Conservation (phyloP, 2,329 filamentous ascomycete species). For the Lachnum nothofagi region DNA sequence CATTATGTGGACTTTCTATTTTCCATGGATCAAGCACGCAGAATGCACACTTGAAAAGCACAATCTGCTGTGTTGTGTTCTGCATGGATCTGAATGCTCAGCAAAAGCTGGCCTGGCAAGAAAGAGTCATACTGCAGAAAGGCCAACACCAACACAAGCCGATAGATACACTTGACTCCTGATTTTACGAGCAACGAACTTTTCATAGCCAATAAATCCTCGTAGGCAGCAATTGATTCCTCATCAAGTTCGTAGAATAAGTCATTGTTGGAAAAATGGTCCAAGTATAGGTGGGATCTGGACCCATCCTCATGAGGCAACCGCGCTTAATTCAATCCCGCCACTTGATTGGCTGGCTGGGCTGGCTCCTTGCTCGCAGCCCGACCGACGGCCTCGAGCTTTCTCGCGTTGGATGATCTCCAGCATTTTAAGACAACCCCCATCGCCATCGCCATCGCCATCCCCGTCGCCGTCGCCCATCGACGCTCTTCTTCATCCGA, state of each 20-base stretch:
- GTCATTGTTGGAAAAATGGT: neutral
- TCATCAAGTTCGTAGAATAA: neutral
- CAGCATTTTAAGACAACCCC: conserved; percentile 14
- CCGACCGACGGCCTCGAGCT: neutral
- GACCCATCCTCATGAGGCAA: too few relatives aligned
- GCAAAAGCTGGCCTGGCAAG: too few relatives aligned
- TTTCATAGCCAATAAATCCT: conserved; percentile 36
- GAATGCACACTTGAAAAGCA: too few relatives aligned
- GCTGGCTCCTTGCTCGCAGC: neutral
- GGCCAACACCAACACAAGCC: conserved; percentile 12
- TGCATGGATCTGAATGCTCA: neutral
- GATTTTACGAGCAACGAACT: neutral
- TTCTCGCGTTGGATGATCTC: neutral
- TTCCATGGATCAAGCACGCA: too few relatives aligned
- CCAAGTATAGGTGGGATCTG: too few relatives aligned
- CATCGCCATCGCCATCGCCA: neutral
- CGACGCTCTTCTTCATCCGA: conserved; percentile 12
- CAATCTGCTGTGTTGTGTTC: neutral
- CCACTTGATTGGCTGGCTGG: too few relatives aligned
- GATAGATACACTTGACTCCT: neutral
- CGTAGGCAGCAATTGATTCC: conserved; percentile 21
- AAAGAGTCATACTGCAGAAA: conserved; percentile 19
- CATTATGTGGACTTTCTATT: too few relatives aligned
- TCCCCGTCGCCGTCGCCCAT: conserved; percentile 1
- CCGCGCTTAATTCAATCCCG: too few relatives aligned